Evolutionary conservation across 306 rosid species (phyloP).

Genomic region (Alnus glutinosa): DNA sequence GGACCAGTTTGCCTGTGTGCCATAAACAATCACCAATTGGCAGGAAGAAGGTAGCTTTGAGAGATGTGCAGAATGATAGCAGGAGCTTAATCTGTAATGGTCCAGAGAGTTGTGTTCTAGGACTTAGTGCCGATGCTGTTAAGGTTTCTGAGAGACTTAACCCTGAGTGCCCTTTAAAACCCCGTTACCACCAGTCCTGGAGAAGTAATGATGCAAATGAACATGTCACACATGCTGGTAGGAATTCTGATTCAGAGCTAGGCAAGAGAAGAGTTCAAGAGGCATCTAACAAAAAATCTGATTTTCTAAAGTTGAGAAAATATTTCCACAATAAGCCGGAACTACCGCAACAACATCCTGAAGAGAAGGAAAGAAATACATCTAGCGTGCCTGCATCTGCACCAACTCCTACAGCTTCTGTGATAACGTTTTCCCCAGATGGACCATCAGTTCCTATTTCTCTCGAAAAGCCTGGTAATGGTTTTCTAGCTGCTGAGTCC

Average conservation of each 20-base stretch:
- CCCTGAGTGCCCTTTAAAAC: slow-evolving; percentile 25
- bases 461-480: slow-evolving; percentile 21
- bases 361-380: slow-evolving; percentile 21
- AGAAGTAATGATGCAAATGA: slow-evolving; percentile 30
- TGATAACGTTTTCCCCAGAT: slow-evolving; percentile 29
- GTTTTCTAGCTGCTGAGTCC: slow-evolving; percentile 12
- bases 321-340: slow-evolving; percentile 6
- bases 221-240: slow-evolving; percentile 5
- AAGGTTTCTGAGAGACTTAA: slow-evolving; percentile 36
- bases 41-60: slow-evolving; percentile 36
- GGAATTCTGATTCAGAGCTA: slow-evolving; percentile 22
- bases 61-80: slow-evolving; percentile 46
- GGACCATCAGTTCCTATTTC: slow-evolving; percentile 30
- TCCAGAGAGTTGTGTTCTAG: slow-evolving; percentile 27
- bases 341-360: slow-evolving; percentile 15
- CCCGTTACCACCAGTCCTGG: slow-evolving; percentile 24
- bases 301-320: slow-evolving; percentile 10
- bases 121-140: slow-evolving; percentile 7
- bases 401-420: slow-evolving; percentile 23
- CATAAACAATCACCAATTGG: slow-evolving; percentile 35
- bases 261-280: slow-evolving; percentile 29
- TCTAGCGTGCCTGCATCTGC: slow-evolving; percentile 29
- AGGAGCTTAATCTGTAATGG: slow-evolving; percentile 14
- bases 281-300: slow-evolving; percentile 1
- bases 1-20: slow-evolving; percentile 26